Evolutionary conservation across 805 yeast species (phyloP).

Genomic region (Candida krabiensis): DNA sequence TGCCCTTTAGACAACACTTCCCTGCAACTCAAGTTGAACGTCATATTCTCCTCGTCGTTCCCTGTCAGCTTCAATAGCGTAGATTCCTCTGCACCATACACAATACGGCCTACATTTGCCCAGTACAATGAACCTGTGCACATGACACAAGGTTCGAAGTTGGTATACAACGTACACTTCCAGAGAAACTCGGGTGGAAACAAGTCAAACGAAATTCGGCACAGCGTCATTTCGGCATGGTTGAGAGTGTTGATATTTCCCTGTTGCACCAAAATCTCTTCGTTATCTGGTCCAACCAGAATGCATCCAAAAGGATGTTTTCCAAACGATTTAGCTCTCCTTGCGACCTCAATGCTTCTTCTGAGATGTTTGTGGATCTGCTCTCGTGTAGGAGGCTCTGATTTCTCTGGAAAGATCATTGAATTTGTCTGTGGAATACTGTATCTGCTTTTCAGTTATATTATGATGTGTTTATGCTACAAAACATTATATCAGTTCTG

Average conservation of each 20-base stretch:
- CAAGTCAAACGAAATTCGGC: constrained; percentile 21
- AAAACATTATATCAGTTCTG: too few relatives aligned
- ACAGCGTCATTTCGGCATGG: constrained; percentile 30
- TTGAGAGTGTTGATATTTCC: constrained; percentile 31
- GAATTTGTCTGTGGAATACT: too few relatives aligned
- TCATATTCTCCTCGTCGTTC: constrained; percentile 27
- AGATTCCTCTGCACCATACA: constrained; percentile 25
- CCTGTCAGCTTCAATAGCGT: constrained; percentile 26
- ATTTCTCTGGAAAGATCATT: constrained; percentile 20
- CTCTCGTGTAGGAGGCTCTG: constrained; percentile 10
- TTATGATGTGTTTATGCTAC: too few relatives aligned
- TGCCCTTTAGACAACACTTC: constrained; percentile 25
- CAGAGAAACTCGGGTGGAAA: constrained; percentile 25
- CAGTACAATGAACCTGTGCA: constrained; percentile 32
- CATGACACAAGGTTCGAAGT: constrained; percentile 34
- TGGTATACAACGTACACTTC: constrained; percentile 31
- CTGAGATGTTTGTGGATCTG: constrained; percentile 10
- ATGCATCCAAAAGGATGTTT: constrained; percentile 32
- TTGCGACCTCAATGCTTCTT: constrained; percentile 19
- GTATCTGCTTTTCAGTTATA: too few relatives aligned
- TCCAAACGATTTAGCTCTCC: constrained; percentile 21
- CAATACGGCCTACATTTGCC: constrained; percentile 30
- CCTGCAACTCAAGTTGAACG: constrained; percentile 23
- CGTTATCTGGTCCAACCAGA: constrained; percentile 27
- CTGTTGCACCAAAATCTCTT: constrained; percentile 23